A percentile compares a stretch with the other conserved stretches of the same genome.
Conservation (phyloP, 2,329 filamentous ascomycete species). For the Emergomyces orientalis region DNA sequence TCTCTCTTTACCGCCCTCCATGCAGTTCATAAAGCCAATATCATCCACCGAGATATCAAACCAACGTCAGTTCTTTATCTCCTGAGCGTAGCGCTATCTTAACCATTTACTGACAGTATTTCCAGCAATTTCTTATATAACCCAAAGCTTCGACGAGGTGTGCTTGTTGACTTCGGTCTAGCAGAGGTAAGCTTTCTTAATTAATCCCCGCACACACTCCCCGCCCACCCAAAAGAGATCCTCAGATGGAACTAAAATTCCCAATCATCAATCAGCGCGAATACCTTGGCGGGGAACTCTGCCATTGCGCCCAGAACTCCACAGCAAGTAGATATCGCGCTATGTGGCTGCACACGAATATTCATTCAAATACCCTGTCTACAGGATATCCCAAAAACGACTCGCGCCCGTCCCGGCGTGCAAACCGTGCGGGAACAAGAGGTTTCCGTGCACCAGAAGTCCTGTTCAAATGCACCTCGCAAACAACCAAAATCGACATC, state of each 20-base stretch:
- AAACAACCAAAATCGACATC: constrained; percentile 88
- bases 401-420: constrained; percentile 73
- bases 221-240: no score
- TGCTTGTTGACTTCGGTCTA: constrained; percentile 97
- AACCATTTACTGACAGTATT: not conserved
- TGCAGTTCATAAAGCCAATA: constrained; percentile 72
- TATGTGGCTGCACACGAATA: constrained; percentile 50
- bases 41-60: constrained; percentile 93
- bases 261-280: constrained; percentile 41
- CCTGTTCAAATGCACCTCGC: constrained; percentile 90
- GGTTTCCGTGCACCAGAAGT: constrained; percentile 96
- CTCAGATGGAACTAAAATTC: not conserved
- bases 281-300: constrained; percentile 7
- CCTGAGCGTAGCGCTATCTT: not conserved
- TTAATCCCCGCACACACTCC: not conserved
- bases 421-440: constrained; percentile 87
- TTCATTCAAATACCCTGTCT: constrained; percentile 50
- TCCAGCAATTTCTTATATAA: constrained; percentile 81
- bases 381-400: constrained; percentile 81
- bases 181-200: constrained; percentile 52
- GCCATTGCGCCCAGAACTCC: constrained; percentile 10
- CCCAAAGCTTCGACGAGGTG: constrained; percentile 62
- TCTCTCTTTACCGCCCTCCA: constrained; percentile 78
- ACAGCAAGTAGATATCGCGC: constrained; percentile 5
- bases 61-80: constrained; percentile 53